These are phyloP conservation scores for Lactarius hatsudake DNA, from an alignment of 768 basidiomycete species.

Conservation along the genomic window DNA sequence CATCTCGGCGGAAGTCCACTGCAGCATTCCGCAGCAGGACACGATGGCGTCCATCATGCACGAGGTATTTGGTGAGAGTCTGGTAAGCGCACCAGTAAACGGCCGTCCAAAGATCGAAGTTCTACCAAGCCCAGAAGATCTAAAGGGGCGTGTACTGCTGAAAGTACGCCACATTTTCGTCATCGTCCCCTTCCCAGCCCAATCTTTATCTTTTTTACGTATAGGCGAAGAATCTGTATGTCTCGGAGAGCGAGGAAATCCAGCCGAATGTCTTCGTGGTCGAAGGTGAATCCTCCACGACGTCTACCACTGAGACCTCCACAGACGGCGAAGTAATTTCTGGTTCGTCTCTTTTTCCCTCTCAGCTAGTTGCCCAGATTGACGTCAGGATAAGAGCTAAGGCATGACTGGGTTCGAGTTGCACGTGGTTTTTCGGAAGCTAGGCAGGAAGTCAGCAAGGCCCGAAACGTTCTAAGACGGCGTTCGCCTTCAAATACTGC, in stretches of 20 bases:
- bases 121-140: constrained; percentile 81
- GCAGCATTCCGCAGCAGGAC: constrained; percentile 74
- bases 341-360: constrained; percentile 10
- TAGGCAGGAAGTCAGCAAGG: constrained; percentile 41
- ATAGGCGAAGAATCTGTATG: constrained; percentile 76
- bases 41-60: constrained; percentile 72
- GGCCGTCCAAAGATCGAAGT: constrained; percentile 45
- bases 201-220: background rate
- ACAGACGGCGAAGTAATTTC: constrained; percentile 34
- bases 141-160: constrained; percentile 75
- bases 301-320: constrained; percentile 36
- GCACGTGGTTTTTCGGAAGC: constrained; percentile 32
- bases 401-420: constrained; percentile 28
- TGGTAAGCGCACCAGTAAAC: constrained; percentile 50
- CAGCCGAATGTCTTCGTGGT: constrained; percentile 36
- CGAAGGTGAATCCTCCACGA: constrained; percentile 44
- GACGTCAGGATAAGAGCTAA: constrained; percentile 25
- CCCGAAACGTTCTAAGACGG: constrained; percentile 38
- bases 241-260: constrained; percentile 41
- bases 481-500: constrained; percentile 23
- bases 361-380: background rate
- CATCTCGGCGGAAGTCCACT: constrained; percentile 92
- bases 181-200: background rate
- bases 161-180: constrained; percentile 51
- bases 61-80: constrained; percentile 53